Evolutionary conservation across 2,329 filamentous ascomycete species (phyloP), one percentile per base, ranked within the genome.

Genomic region (Aspergillus sp.): DNA sequence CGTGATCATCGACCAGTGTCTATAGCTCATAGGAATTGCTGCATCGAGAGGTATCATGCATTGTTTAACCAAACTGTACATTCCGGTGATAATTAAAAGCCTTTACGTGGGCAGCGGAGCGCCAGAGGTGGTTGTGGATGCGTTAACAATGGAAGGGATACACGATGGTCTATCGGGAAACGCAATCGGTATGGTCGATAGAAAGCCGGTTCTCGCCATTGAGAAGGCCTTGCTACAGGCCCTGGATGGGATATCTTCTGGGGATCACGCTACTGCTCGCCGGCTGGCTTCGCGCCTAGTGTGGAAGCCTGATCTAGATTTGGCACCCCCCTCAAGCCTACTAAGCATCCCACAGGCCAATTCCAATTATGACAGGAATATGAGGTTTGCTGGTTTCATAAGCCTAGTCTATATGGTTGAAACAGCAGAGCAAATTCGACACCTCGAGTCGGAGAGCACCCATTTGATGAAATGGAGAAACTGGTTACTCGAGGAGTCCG

Each of bases 21-120:
- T 70, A 14, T 67, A 70, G 29, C 54, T 68, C 4, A 29, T 65
- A 16, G 61, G 46, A n/a, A 54, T 65, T 2, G 67, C 68, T 6
- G 60, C 57, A 11, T 58, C 57, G 2, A 56, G 60, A n/a, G 68
- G 68, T 12, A 60, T 55, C 24, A 45, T 7, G 18, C 60, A 24
- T 31, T 55, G 26, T 4, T 57, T 52, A 14, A 59, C 55, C 11
- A 51, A 36, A 29, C 58, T 63, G 47, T 68, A 54, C 62, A 61
- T 66, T 52, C 71, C 59, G 4, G 68, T 59, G 1, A 61, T 52
- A 22, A 65, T 67, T 39, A 57, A 63, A n/a, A 12, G 29, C 24
- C 47, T 57, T 14, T 51, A 20, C 46, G 12, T 46, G 20, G 22
- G 20, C 7, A 54, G n/a, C 9, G 49, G 49, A 31, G 49, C 49